Conservation (phyloP, 202 grass and related monocot species). For the Schoenoplectus triqueter region DNA sequence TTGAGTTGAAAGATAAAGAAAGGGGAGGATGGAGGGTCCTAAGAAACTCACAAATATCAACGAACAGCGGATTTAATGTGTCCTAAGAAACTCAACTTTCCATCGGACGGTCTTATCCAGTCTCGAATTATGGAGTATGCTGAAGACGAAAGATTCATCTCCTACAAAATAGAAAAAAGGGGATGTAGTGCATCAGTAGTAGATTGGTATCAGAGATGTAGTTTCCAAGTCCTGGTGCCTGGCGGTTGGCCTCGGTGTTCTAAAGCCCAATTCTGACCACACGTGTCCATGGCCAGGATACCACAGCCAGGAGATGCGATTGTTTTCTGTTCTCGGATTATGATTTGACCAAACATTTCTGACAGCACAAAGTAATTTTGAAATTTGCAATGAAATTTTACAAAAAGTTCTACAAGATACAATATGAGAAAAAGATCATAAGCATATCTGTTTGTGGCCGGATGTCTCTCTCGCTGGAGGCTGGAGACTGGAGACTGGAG, state of each 20-base stretch:
- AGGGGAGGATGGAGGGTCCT: not conserved
- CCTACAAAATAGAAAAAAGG: slow-evolving; percentile 49
- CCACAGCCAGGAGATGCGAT: slow-evolving; percentile 74
- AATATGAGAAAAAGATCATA: not conserved
- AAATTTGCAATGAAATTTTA: not conserved
- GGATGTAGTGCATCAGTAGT: slow-evolving; percentile 41
- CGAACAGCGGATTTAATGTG: slow-evolving; percentile 97
- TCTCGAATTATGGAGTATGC: slow-evolving; percentile 80
- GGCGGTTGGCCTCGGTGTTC: slow-evolving; percentile 72
- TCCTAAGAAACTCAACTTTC: slow-evolving; percentile 85
- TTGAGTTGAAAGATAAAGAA: slow-evolving; percentile 35
- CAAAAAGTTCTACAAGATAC: not conserved
- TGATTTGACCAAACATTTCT: not conserved
- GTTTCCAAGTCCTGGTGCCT: slow-evolving; percentile 63
- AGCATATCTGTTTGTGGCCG: not conserved
- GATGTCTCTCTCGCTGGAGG: slow-evolving; percentile 19
- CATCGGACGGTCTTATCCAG: slow-evolving; percentile 85
- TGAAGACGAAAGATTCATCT: slow-evolving; percentile 80
- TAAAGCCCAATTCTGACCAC: slow-evolving; percentile 62
- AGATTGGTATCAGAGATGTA: slow-evolving; percentile 78
- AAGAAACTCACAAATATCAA: no score
- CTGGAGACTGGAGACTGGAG: no score
- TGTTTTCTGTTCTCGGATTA: slow-evolving; percentile 55
- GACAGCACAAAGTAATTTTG: not conserved
- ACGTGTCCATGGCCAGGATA: slow-evolving; percentile 78